Evolutionary conservation across 371 early-diverging fungal genomes (phyloP).

Genomic region (Mucor indicus): DNA sequence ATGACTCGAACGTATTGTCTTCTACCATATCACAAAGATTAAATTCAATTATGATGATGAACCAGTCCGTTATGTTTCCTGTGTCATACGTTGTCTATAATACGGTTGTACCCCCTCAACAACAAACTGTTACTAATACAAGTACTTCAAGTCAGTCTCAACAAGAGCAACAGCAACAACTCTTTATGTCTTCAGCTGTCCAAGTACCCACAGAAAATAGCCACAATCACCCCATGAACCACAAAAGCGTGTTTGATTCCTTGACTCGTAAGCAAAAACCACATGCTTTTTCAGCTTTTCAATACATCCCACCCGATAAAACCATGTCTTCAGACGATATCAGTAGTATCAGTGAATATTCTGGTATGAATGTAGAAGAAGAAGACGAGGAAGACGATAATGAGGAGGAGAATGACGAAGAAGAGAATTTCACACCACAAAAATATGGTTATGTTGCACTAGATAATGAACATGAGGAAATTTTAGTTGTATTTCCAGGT

Average conservation of each 20-base stretch:
- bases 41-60: no score
- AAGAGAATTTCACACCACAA: constrained; percentile 5
- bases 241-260: constrained; percentile 1
- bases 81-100: no score
- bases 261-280: constrained; percentile 6
- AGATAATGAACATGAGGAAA: constrained; percentile 32
- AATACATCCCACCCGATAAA: constrained; percentile 21
- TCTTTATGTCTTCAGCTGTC: constrained; percentile 10
- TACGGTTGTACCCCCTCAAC: no score
- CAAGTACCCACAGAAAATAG: not conserved
- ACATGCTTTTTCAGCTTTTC: constrained; percentile 22
- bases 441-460: constrained; percentile 33
- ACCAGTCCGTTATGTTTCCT: constrained; percentile 11
- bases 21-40: no score
- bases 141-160: not conserved
- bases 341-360: constrained; percentile 10
- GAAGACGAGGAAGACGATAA: constrained; percentile 7
- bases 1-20: no score
- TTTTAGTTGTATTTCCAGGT: constrained; percentile 37
- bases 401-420: not conserved
- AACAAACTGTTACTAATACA: no score
- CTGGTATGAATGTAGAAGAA: constrained; percentile 4
- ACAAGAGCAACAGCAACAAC: not conserved
- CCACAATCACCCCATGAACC: no score
- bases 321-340: constrained; percentile 1